Evolutionary conservation across 2,329 filamentous ascomycete species (phyloP), one percentile per base, ranked within the genome.

Genomic region (Penicillium sp.): DNA sequence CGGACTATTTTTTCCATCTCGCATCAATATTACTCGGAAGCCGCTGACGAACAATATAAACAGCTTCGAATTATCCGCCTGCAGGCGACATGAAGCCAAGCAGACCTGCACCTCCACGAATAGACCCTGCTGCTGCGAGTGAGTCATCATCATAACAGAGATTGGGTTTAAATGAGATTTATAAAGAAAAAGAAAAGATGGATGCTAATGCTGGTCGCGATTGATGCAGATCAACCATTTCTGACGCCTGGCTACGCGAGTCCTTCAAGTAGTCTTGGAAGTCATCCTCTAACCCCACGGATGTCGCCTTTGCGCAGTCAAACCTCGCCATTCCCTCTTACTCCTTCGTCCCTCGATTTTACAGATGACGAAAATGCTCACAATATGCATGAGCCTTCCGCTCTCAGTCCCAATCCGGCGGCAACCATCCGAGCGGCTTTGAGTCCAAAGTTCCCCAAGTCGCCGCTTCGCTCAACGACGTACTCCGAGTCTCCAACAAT

Each of bases 231-330:
- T 63, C 69, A 67, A 43, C 68, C 74, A 2, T 76, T 73, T 52
- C 61, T 77, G 59, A 80, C 76, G 40, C 78, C 80, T 51, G 82
- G 80, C 52, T 47, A 59, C 21, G 80, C 87, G 56, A 89, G 86
- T 11, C 86, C 86, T 50, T 75, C 82, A 50, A 89, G 85, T 70
- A 80, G 79, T 56, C 82, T 80, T 62, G 81, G 81, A 51, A 85
- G 84, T 42, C 81, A 79, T 61, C 82, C 81, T 57, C 77, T 81
- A 24, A 90, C 88, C n/a, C 87, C 87, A 33, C 56, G 56, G 24
- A 7, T 76, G 73, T 57, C 67, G 12, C 68, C 65, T n/a, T 65
- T 65, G 42, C 68, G 73, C 54, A 76, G 70, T 60, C 71, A 68
- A 47, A 73, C 73, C 2, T 64, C 71, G n/a, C 74, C 77, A 7